These are phyloP conservation scores for Boechera retrofracta DNA, from an alignment of 345 rosid species.

Conservation along the genomic window DNA sequence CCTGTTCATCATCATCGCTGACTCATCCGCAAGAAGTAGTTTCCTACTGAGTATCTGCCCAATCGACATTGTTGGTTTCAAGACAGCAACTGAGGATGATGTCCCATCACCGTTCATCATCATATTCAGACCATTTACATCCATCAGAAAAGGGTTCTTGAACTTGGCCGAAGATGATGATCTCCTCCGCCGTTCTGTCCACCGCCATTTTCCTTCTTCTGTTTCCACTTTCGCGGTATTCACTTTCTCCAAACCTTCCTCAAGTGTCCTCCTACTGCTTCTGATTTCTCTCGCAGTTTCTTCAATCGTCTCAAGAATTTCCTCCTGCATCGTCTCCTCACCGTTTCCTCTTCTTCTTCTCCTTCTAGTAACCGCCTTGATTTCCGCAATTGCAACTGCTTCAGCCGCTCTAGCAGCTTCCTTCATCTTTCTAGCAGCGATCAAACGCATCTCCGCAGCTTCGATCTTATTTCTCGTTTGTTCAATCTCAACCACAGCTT, in stretches of 20 bases:
- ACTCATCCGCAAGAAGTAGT: slow-evolving; percentile 71
- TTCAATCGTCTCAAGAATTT: slow-evolving; percentile 65
- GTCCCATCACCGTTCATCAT: slow-evolving; percentile 36
- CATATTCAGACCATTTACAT: slow-evolving; percentile 39
- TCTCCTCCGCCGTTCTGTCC: slow-evolving; percentile 50
- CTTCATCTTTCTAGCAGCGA: slow-evolving; percentile 87
- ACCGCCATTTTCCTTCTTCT: slow-evolving; percentile 61
- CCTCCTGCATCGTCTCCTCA: slow-evolving; percentile 41
- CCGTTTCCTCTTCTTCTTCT: slow-evolving; percentile 24
- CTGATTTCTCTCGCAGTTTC: slow-evolving; percentile 78
- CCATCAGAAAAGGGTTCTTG: slow-evolving; percentile 50
- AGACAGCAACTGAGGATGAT: slow-evolving; percentile 48
- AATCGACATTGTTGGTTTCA: slow-evolving; percentile 78
- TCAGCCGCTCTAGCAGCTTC: slow-evolving; percentile 92
- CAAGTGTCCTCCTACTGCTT: slow-evolving; percentile 69
- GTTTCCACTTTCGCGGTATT: slow-evolving; percentile 70
- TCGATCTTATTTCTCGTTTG: slow-evolving; percentile 65
- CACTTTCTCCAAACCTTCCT: slow-evolving; percentile 70
- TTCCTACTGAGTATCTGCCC: slow-evolving; percentile 93
- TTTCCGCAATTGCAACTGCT: slow-evolving; percentile 81
- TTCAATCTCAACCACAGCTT: slow-evolving; percentile 70
- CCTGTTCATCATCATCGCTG: slow-evolving; percentile 52
- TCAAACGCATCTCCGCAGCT: slow-evolving; percentile 73
- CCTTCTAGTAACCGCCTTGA: slow-evolving; percentile 59
- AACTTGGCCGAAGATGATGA: slow-evolving; percentile 62